Evolutionary conservation across 768 basidiomycete species (phyloP).

Genomic region (Pholiota conissans): DNA sequence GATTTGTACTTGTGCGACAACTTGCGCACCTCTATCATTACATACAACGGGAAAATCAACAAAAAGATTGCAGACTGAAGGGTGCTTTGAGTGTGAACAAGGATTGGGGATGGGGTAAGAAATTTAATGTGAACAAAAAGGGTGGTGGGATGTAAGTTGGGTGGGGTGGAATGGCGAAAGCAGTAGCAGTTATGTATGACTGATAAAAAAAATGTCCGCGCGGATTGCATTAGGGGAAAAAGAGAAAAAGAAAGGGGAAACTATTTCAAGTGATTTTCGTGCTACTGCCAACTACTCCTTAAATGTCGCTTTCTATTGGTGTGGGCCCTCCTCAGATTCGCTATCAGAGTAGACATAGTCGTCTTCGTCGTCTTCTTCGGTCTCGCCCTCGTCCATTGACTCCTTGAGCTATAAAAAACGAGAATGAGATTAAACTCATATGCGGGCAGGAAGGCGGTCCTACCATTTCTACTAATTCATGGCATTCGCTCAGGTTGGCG

Average conservation of each 20-base stretch:
- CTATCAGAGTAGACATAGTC: slow-evolving; percentile 47
- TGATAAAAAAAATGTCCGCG: not conserved
- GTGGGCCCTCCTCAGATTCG: slow-evolving; percentile 12
- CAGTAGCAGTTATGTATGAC: not conserved
- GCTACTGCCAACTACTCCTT: not conserved
- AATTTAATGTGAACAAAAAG: not conserved
- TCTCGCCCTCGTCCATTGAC: slow-evolving; percentile 75
- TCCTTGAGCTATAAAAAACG: slow-evolving; percentile 63
- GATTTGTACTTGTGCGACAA: not conserved
- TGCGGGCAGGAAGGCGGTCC: slow-evolving; percentile 12
- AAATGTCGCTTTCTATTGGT: not conserved
- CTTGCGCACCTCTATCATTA: slow-evolving; percentile 15
- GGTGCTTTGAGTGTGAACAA: no score
- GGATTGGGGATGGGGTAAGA: no score
- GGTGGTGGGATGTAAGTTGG: not conserved
- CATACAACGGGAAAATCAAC: slow-evolving; percentile 12
- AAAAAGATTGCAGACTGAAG: no score
- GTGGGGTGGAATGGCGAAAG: not conserved
- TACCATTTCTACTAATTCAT: slow-evolving; percentile 95
- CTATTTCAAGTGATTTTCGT: not conserved
- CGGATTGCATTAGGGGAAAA: not conserved
- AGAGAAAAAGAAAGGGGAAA: not conserved
- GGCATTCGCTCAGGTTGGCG: slow-evolving; percentile 95
- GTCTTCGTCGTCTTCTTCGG: slow-evolving; percentile 51
- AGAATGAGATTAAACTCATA: not conserved